These are phyloP conservation scores for Candida vaughaniae DNA, from an alignment of 805 yeast species.

Conservation along the genomic window DNA sequence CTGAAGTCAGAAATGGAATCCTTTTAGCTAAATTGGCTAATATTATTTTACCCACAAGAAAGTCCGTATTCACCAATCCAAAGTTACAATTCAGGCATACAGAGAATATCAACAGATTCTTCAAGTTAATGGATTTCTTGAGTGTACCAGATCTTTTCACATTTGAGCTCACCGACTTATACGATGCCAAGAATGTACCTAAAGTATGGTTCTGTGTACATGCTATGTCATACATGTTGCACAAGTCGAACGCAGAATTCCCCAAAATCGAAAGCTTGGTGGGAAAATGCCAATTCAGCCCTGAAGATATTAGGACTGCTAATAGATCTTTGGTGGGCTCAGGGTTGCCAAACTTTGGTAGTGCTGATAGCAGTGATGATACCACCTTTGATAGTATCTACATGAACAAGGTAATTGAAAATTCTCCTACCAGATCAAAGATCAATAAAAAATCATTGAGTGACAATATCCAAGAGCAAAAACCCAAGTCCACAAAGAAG, in stretches of 20 bases:
- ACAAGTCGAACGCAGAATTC: constrained; percentile 50
- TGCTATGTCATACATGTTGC: constrained; percentile 76
- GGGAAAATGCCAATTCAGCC: constrained; percentile 60
- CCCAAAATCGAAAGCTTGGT: constrained; percentile 63
- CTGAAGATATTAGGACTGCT: constrained; percentile 66
- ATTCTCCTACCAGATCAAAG: constrained; percentile 15
- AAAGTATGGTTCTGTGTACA: constrained; percentile 92
- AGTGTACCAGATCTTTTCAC: constrained; percentile 84
- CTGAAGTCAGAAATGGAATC: constrained; percentile 80
- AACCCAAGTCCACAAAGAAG: constrained; percentile 1
- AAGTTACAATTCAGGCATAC: constrained; percentile 82
- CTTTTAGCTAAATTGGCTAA: constrained; percentile 76
- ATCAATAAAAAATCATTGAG: not conserved
- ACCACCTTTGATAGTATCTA: constrained; percentile 19
- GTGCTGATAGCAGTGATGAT: constrained; percentile 33
- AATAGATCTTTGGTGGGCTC: constrained; percentile 67
- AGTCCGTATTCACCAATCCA: constrained; percentile 50
- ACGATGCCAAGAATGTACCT: constrained; percentile 88
- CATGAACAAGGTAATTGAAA: constrained; percentile 20
- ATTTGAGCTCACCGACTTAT: constrained; percentile 89
- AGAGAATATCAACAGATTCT: constrained; percentile 85
- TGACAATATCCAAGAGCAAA: not conserved
- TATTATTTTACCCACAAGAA: constrained; percentile 65
- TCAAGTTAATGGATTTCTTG: constrained; percentile 63
- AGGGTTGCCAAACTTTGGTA: constrained; percentile 71